A percentile compares a stretch with the other conserved stretches of the same genome.
Evolutionary conservation across 805 yeast species (phyloP).

Genomic region (Zygosaccharomyces pseudorouxii): DNA sequence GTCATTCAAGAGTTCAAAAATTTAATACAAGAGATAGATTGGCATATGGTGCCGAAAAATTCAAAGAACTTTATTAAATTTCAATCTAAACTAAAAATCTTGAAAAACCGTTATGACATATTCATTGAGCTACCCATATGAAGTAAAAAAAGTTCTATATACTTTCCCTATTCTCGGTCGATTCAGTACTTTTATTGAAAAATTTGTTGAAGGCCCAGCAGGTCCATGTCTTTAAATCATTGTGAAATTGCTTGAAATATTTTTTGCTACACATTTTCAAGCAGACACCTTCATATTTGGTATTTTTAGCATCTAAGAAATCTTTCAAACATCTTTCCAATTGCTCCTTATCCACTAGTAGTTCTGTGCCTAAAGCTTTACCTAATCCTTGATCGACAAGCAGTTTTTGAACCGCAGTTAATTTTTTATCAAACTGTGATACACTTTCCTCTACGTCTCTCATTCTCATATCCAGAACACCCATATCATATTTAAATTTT

Average conservation of each 20-base stretch:
- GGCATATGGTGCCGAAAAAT: constrained; percentile 20
- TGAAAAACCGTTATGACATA: constrained; percentile 1
- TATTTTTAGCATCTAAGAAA: constrained; percentile 14
- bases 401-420: constrained; percentile 18
- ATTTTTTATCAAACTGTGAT: constrained; percentile 38
- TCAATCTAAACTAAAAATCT: constrained; percentile 7
- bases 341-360: constrained; percentile 17
- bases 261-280: constrained; percentile 12
- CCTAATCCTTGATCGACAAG: constrained; percentile 17
- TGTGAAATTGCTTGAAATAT: constrained; percentile 13
- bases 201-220: constrained; percentile 15
- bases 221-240: constrained; percentile 20
- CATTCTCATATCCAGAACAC: constrained; percentile 54
- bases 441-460: constrained; percentile 64
- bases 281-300: constrained; percentile 22
- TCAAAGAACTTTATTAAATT: constrained; percentile 10
- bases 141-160: background rate
- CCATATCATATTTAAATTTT: constrained; percentile 59
- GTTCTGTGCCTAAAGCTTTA: constrained; percentile 14
- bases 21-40: constrained; percentile 18
- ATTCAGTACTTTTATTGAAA: constrained; percentile 7
- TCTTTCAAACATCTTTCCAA: constrained; percentile 20
- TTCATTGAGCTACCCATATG: background rate
- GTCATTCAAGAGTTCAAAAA: constrained; percentile 15
- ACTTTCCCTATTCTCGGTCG: constrained; percentile 4